phyloP scores from a whole-genome alignment of 805 yeast species.

The Grigorovia transvaalensis region DNA sequence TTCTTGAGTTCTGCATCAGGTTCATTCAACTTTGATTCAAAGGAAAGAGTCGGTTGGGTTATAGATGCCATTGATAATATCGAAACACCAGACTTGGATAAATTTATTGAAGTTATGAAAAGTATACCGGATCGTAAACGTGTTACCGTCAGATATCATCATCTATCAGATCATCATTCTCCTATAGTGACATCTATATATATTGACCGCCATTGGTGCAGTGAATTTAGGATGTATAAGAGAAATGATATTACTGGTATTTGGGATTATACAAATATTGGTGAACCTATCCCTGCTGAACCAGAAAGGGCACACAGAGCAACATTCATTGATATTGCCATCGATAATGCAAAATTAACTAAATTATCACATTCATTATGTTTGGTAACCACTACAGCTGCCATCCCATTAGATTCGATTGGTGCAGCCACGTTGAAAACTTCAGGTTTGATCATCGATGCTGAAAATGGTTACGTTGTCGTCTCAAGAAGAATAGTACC shows the following conservation, averaged over 20 bases:
- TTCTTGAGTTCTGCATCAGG: slow-evolving; percentile 70
- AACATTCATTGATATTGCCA: slow-evolving; percentile 58
- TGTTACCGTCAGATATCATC: slow-evolving; percentile 62
- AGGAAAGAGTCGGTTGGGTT: slow-evolving; percentile 68
- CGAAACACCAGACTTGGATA: slow-evolving; percentile 63
- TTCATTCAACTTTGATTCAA: slow-evolving; percentile 51
- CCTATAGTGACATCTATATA: slow-evolving; percentile 55
- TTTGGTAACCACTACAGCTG: slow-evolving; percentile 51
- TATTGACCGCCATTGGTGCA: slow-evolving; percentile 80
- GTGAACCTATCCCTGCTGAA: slow-evolving; percentile 47
- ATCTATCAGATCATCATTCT: slow-evolving; percentile 70
- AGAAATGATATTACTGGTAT: slow-evolving; percentile 47
- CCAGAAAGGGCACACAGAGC: slow-evolving; percentile 50
- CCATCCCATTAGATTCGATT: slow-evolving; percentile 67
- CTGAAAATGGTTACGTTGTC: slow-evolving; percentile 66
- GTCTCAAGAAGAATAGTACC: slow-evolving; percentile 74
- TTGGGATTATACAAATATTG: slow-evolving; percentile 45
- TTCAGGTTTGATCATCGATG: slow-evolving; percentile 75
- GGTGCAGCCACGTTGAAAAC: slow-evolving; percentile 51
- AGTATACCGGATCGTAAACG: slow-evolving; percentile 64
- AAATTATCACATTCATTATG: slow-evolving; percentile 60
- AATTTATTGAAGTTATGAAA: slow-evolving; percentile 70
- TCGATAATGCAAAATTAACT: slow-evolving; percentile 42
- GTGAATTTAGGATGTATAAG: slow-evolving; percentile 58
- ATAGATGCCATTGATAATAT: slow-evolving; percentile 67